A percentile compares a stretch with the other conserved stretches of the same genome.
phyloP scores from a whole-genome alignment of 768 basidiomycete species.

The Flagelloscypha sp. region DNA sequence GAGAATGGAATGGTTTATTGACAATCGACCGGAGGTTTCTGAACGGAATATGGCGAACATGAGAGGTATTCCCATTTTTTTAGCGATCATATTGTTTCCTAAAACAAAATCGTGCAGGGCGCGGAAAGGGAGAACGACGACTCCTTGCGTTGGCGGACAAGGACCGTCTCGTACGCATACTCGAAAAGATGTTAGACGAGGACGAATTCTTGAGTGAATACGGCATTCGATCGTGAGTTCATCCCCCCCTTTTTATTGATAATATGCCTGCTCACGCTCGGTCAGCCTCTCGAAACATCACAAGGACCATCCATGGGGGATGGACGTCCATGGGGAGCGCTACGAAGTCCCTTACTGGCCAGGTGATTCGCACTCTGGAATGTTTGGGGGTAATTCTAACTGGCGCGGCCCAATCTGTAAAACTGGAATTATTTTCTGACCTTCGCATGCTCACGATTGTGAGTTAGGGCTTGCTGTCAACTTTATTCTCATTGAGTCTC shows the following conservation, averaged over 20 bases:
- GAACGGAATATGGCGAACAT: conserved; percentile 95
- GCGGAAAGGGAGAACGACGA: conserved; percentile 78
- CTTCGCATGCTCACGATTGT: neutral
- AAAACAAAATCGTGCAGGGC: conserved; percentile 17
- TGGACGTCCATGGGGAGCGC: conserved; percentile 85
- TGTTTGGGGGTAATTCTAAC: conserved; percentile 99
- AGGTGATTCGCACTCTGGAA: conserved; percentile 91
- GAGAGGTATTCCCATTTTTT: conserved; percentile 44
- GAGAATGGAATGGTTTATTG: conserved; percentile 97
- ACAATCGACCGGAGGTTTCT: conserved; percentile 83
- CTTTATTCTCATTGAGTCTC: conserved; percentile 89
- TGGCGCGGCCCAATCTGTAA: conserved; percentile 89
- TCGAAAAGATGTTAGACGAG: conserved; percentile 97
- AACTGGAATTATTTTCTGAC: conserved; percentile 10
- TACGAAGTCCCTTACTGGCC: conserved; percentile 98
- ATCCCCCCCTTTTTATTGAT: neutral
- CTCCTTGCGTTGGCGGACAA: conserved; percentile 87
- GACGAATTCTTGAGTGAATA: conserved; percentile 94
- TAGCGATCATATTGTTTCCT: neutral
- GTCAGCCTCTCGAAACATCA: conserved; percentile 80
- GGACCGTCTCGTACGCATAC: conserved; percentile 78
- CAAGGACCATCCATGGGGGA: conserved; percentile 89
- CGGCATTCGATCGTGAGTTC: conserved; percentile 86
- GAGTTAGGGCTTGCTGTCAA: conserved; percentile 85
- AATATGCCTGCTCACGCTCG: neutral